Conservation (phyloP, 305 asterid genomes). For the Withania somnifera region DNA sequence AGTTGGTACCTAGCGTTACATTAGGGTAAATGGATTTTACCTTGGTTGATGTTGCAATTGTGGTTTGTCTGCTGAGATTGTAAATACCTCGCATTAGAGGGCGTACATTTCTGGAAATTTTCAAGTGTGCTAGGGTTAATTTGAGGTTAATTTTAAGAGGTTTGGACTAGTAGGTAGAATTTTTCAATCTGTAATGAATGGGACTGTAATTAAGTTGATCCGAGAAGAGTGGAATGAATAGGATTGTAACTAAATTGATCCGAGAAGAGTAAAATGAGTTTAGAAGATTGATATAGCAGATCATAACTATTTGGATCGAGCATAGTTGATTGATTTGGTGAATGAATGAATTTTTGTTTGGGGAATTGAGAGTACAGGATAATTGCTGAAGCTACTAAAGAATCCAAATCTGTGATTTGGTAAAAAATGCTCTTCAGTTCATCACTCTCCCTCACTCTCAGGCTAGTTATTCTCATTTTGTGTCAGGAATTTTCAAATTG, state of each 20-base stretch:
- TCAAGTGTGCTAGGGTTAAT: not conserved
- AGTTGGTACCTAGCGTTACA: not conserved
- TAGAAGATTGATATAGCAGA: not conserved
- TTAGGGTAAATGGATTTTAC: too few species aligned
- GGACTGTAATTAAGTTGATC: not conserved
- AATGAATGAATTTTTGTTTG: not conserved
- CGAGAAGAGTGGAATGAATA: not conserved
- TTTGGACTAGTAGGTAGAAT: not conserved
- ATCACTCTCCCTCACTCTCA: not conserved
- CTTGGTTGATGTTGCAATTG: not conserved
- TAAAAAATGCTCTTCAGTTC: not conserved
- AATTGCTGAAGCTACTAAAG: not conserved
- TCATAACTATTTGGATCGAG: not conserved
- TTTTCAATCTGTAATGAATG: not conserved
- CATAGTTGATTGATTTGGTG: not conserved
- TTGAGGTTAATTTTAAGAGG: not conserved
- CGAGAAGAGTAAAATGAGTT: not conserved
- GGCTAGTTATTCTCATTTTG: not conserved
- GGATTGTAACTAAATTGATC: not conserved
- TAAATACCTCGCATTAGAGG: not conserved
- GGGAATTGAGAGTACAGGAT: not conserved
- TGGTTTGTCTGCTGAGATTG: not conserved
- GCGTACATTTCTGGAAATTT: not conserved
- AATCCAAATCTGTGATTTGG: not conserved
- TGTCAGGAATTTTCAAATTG: not conserved